Conservation (phyloP, 2,329 filamentous ascomycete genomes). For the Albophoma yamanashiensis region DNA sequence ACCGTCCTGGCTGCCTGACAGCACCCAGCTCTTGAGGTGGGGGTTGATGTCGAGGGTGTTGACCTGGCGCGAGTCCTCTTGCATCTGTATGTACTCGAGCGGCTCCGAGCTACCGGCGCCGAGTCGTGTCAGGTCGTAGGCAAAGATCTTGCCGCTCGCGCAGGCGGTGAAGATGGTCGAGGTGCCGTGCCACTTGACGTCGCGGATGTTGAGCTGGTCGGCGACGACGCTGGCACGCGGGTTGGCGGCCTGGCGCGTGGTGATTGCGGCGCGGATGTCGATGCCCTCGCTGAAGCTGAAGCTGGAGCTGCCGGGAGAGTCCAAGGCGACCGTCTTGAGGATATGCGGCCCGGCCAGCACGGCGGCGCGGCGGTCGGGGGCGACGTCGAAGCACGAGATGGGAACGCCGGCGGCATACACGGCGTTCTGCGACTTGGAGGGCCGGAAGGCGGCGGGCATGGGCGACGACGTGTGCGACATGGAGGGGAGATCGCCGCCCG, state of each 20-base stretch:
- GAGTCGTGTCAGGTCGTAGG: slow-evolving; percentile 47
- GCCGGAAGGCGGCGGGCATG: slow-evolving; percentile 32
- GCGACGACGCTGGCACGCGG: slow-evolving; percentile 28
- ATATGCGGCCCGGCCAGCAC: slow-evolving; percentile 49
- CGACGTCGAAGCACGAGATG: slow-evolving; percentile 46
- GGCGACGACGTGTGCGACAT: slow-evolving; percentile 34
- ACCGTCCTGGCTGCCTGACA: slow-evolving; percentile 55
- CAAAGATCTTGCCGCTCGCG: slow-evolving; percentile 53
- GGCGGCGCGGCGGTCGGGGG: slow-evolving; percentile 43
- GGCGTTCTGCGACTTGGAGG: slow-evolving; percentile 44
- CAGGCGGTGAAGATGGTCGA: slow-evolving; percentile 52
- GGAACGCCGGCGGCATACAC: slow-evolving; percentile 40
- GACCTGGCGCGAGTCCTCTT: slow-evolving; percentile 52
- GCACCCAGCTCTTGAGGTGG: slow-evolving; percentile 42
- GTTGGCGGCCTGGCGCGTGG: slow-evolving; percentile 31
- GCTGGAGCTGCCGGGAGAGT: slow-evolving; percentile 27
- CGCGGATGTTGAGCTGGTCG: slow-evolving; percentile 53
- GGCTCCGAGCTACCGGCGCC: slow-evolving; percentile 31
- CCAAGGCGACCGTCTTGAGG: slow-evolving; percentile 48
- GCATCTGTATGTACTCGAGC: slow-evolving; percentile 45
- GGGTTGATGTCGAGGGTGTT: slow-evolving; percentile 55
- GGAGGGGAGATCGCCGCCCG: slow-evolving; percentile 30
- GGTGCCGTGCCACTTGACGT: slow-evolving; percentile 47
- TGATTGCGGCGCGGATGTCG: slow-evolving; percentile 47
- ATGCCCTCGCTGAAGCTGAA: slow-evolving; percentile 42